These are phyloP conservation scores for Nothomitra cinnamomea DNA, from an alignment of 2,329 filamentous ascomycete species.

Conservation along the genomic window DNA sequence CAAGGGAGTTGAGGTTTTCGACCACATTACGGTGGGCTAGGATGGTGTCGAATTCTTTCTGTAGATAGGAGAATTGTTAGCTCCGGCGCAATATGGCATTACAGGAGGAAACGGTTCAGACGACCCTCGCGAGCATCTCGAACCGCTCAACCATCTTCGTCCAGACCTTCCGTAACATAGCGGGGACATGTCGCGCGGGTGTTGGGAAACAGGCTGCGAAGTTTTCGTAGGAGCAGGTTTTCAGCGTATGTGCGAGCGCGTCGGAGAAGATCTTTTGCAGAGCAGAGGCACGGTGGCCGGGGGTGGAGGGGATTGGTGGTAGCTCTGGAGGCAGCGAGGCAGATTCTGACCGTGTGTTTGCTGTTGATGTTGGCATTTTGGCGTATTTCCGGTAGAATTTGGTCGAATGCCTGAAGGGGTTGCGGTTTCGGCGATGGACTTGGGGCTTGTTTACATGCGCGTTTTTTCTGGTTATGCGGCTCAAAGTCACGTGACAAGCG, in stretches of 20 bases:
- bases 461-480: too few species aligned
- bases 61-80: slow-evolving; percentile 9
- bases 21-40: slow-evolving; percentile 38
- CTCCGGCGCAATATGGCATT: too few species aligned
- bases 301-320: slow-evolving; percentile 35
- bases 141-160: slow-evolving; percentile 40
- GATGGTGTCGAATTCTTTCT: slow-evolving; percentile 42
- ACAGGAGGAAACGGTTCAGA: too few species aligned
- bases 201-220: slow-evolving; percentile 49
- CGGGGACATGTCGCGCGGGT: slow-evolving; percentile 37
- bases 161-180: slow-evolving; percentile 38
- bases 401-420: background rate
- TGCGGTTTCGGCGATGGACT: background rate
- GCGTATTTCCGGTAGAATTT: background rate
- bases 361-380: background rate
- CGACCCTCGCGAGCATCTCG: slow-evolving; percentile 36
- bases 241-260: slow-evolving; percentile 41
- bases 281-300: slow-evolving; percentile 41
- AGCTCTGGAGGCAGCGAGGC: slow-evolving; percentile 31
- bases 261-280: slow-evolving; percentile 42
- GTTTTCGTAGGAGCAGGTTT: slow-evolving; percentile 41
- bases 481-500: too few species aligned
- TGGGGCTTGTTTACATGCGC: too few species aligned
- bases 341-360: background rate
- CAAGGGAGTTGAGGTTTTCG: slow-evolving; percentile 40